Conservation (phyloP, 2,329 filamentous ascomycete genomes). For the Cladosporium sphaerospermum region DNA sequence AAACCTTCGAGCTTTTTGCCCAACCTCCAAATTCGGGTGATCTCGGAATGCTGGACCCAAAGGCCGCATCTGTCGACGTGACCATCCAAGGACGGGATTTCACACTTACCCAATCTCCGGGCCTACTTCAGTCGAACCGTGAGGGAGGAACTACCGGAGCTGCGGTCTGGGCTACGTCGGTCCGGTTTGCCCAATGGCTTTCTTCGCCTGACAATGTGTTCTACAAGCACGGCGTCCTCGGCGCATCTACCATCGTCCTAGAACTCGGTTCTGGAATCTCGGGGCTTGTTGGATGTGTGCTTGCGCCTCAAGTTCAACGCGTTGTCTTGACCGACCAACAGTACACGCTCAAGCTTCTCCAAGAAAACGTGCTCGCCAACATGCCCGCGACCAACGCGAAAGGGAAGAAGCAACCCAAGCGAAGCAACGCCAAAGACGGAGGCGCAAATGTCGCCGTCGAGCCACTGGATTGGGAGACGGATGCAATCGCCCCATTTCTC, state of each 20-base stretch:
- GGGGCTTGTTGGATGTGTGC: constrained; percentile 65
- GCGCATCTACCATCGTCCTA: constrained; percentile 53
- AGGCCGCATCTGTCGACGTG: constrained; percentile 46
- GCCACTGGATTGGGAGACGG: constrained; percentile 73
- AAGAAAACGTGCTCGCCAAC: constrained; percentile 68
- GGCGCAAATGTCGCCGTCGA: constrained; percentile 19
- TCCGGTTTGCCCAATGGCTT: constrained; percentile 76
- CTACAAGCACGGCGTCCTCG: constrained; percentile 47
- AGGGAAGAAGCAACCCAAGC: not conserved
- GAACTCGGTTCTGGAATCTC: constrained; percentile 89
- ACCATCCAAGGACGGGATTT: constrained; percentile 64
- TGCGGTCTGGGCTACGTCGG: constrained; percentile 86
- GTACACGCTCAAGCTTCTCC: constrained; percentile 73
- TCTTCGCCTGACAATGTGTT: constrained; percentile 57
- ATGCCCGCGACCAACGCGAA: constrained; percentile 1
- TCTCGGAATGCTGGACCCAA: constrained; percentile 78
- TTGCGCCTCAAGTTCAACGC: constrained; percentile 55
- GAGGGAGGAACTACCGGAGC: constrained; percentile 68
- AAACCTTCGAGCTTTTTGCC: constrained; percentile 83
- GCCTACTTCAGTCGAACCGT: constrained; percentile 69
- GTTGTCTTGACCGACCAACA: constrained; percentile 84
- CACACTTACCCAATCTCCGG: constrained; percentile 75
- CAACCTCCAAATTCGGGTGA: constrained; percentile 34
- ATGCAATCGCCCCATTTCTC: constrained; percentile 40
- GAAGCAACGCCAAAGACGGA: not conserved